Evolutionary conservation across 768 basidiomycete species (phyloP).

Genomic region (Mycena alexandri): DNA sequence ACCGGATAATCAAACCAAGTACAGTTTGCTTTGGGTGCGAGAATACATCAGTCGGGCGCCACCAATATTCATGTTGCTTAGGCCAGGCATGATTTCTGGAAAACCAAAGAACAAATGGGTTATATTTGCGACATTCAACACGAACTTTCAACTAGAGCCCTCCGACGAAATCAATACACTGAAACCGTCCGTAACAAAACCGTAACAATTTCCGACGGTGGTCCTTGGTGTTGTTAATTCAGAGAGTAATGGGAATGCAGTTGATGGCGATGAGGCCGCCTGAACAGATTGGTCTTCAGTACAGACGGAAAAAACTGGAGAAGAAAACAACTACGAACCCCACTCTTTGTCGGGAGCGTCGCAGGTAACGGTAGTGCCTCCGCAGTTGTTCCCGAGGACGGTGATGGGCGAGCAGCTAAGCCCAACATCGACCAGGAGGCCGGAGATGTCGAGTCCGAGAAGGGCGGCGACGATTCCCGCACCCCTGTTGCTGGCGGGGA

Average conservation of each 20-base stretch:
- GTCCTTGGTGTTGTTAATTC: neutral
- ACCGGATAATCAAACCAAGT: no score
- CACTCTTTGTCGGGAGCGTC: constrained; percentile 2
- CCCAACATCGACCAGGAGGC: constrained; percentile 15
- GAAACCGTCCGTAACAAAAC: neutral
- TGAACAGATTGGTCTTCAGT: neutral
- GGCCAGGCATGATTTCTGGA: no score
- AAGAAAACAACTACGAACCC: neutral
- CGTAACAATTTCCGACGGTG: no score
- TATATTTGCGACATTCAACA: constrained; percentile 1
- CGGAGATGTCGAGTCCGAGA: constrained; percentile 13
- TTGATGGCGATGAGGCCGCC: constrained; percentile 14
- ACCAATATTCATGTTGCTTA: neutral
- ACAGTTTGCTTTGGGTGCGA: no score
- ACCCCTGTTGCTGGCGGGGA: neutral
- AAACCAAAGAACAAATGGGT: neutral
- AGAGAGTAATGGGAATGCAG: constrained; percentile 13
- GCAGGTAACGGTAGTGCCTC: neutral
- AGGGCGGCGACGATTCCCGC: neutral
- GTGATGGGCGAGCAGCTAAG: constrained; percentile 27
- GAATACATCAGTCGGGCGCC: no score
- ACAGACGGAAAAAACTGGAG: neutral
- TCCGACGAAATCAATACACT: neutral
- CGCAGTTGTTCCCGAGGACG: constrained; percentile 25
- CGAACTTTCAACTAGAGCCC: no score